Base-by-base conservation (phyloP, 2,329 filamentous ascomycete genomes). In the Diaporthe sp. region DNA sequence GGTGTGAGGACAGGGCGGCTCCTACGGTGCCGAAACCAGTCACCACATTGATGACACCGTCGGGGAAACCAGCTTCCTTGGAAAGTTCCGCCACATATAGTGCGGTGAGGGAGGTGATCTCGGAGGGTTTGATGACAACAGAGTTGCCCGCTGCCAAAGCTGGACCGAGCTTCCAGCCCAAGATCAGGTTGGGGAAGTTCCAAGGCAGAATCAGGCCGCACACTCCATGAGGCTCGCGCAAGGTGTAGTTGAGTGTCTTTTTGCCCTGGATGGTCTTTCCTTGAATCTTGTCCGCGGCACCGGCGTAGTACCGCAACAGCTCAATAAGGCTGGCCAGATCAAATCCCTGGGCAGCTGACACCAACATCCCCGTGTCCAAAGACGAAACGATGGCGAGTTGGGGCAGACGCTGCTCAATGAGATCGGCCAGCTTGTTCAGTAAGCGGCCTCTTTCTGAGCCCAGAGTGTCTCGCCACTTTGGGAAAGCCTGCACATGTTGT, bases 381-480 rank as follows among this genome's bases (percentile, higher is more conserved):
- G 53, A 57, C 19, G 53, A 57, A 19, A 57, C 28, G 28, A 57
- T 57, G 28, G 28, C 53, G 17, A 57, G 53, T 2, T 57, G 53
- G 28, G 53, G 28, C 19, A 58, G 31, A 12, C 55, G 31, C 55
- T 58, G 31, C 55, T 58, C 55, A 37, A 58, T 58, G 17, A 58
- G 55, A n/a, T 58, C 55, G 10, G 55, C 55, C 17, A 37, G 31
- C 55, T 58, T 58, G 31, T 37, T 37, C 28, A 58, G 15, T 22
- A 58, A n/a, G 55, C 55, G 55, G 31, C 55, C 55, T 58, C 55
- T 58, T 34, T 37, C 55, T 22, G 55, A 58, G 17, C 55, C 55
- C 9, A 34, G 55, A 9, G 55, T 37, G 17, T 58, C 55, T 58
- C 55, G 17, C 55, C 55, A 58, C 28, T 58, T 58, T 58, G 55